phyloP scores from a whole-genome alignment of 169 alveolate species.

The Perkinsus olseni region DNA sequence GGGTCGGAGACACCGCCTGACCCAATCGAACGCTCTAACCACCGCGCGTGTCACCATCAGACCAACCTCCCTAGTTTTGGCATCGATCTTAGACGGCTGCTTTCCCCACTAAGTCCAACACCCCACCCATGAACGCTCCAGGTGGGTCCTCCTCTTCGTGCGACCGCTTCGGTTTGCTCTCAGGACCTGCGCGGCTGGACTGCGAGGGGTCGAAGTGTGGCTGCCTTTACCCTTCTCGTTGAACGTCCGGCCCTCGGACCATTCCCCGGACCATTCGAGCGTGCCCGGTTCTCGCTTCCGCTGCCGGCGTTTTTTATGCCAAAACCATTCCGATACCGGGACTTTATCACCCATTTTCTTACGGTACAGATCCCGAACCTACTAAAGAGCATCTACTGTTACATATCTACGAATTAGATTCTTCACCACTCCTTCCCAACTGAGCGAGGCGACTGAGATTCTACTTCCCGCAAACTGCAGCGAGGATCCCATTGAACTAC shows the following conservation, averaged over 20 bases:
- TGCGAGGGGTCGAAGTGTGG: background rate
- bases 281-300: background rate
- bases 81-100: background rate
- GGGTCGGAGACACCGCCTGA: background rate
- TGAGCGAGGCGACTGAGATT: background rate
- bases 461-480: background rate
- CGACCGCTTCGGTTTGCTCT: background rate
- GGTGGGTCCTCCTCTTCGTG: background rate
- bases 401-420: background rate
- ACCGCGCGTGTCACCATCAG: background rate
- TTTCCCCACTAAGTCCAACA: background rate
- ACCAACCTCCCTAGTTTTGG: background rate
- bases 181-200: background rate
- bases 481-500: background rate
- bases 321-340: background rate
- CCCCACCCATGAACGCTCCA: background rate
- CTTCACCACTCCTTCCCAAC: background rate
- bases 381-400: background rate
- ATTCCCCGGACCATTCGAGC: background rate
- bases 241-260: background rate
- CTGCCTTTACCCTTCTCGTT: background rate
- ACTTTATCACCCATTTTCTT: background rate
- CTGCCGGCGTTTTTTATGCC: background rate
- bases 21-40: background rate
- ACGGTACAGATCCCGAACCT: background rate